phyloP scores from a whole-genome alignment of 768 basidiomycete species.

The Agaricus blazei region DNA sequence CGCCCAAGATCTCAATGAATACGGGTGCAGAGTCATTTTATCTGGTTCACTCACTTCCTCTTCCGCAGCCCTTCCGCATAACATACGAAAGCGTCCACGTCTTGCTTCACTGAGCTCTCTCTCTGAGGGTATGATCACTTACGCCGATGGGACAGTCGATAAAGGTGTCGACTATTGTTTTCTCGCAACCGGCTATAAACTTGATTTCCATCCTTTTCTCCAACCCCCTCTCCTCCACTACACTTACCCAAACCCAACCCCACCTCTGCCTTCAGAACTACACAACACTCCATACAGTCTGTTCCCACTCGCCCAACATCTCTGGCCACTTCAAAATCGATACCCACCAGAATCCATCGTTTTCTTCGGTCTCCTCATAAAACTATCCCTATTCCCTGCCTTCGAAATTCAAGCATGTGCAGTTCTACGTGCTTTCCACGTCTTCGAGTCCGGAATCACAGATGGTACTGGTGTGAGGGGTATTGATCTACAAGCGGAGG shows the following conservation, averaged over 20 bases:
- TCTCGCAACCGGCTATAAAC: slow-evolving; percentile 73
- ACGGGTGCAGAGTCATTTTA: slow-evolving; percentile 46
- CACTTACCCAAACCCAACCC: slow-evolving; percentile 37
- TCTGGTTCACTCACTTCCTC: slow-evolving; percentile 37
- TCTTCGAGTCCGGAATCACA: slow-evolving; percentile 30
- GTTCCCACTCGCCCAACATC: slow-evolving; percentile 65
- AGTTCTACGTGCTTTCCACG: slow-evolving; percentile 47
- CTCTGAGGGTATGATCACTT: slow-evolving; percentile 10
- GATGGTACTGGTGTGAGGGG: background rate
- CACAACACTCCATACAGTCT: slow-evolving; percentile 63
- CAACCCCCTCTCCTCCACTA: slow-evolving; percentile 21
- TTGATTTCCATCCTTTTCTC: slow-evolving; percentile 64
- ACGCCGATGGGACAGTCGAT: slow-evolving; percentile 47
- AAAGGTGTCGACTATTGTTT: slow-evolving; percentile 55
- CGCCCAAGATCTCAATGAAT: slow-evolving; percentile 46
- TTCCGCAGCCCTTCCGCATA: slow-evolving; percentile 23
- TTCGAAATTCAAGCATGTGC: slow-evolving; percentile 75
- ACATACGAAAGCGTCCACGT: slow-evolving; percentile 35
- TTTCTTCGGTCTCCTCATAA: slow-evolving; percentile 57
- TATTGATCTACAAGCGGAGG: slow-evolving; percentile 27
- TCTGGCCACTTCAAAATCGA: slow-evolving; percentile 55
- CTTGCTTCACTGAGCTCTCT: slow-evolving; percentile 32
- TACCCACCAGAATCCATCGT: slow-evolving; percentile 49
- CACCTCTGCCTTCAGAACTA: slow-evolving; percentile 45
- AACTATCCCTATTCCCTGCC: slow-evolving; percentile 69